phyloP scores from a whole-genome alignment of 495 filamentous ascomycete genomes.

The Entonaema liquescens region DNA sequence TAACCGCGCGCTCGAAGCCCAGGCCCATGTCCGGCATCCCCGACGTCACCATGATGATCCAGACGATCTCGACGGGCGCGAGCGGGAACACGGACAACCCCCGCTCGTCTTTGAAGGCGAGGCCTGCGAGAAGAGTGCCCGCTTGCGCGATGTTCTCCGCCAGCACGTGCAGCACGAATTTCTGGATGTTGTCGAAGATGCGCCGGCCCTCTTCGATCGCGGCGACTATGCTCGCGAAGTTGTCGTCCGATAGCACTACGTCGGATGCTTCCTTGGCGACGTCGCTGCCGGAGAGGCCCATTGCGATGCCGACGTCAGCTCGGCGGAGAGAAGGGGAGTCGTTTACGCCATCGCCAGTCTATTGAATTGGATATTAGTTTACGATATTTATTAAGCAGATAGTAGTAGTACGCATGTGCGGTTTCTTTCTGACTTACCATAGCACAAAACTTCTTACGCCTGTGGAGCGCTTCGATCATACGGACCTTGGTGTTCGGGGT shows the following conservation, averaged over 20 bases:
- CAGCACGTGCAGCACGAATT: constrained; percentile 77
- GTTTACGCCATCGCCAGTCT: constrained; percentile 80
- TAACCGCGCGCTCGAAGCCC: constrained; percentile 72
- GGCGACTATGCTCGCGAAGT: constrained; percentile 79
- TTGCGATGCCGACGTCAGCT: constrained; percentile 81
- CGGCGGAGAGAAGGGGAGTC: constrained; percentile 78
- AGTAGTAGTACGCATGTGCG: background rate
- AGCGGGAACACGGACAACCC: constrained; percentile 76
- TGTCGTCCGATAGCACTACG: constrained; percentile 80
- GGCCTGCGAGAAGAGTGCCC: constrained; percentile 71
- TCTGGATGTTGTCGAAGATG: constrained; percentile 82
- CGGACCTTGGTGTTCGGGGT: constrained; percentile 74
- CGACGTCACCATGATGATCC: constrained; percentile 82
- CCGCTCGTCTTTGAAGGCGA: constrained; percentile 72
- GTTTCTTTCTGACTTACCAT: constrained; percentile 52
- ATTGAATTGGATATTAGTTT: background rate
- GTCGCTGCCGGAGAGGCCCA: constrained; percentile 75
- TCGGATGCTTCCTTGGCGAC: constrained; percentile 81
- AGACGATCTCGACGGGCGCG: constrained; percentile 76
- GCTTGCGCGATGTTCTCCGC: constrained; percentile 79
- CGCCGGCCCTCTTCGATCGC: constrained; percentile 76
- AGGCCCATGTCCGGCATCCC: constrained; percentile 78
- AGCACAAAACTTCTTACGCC: constrained; percentile 68
- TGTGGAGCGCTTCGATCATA: constrained; percentile 76
- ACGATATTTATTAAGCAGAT: background rate